Evolutionary conservation across 2,329 filamentous ascomycete species (phyloP), one percentile per base, ranked within the genome.

Genomic region (Colletotrichum phormii): DNA sequence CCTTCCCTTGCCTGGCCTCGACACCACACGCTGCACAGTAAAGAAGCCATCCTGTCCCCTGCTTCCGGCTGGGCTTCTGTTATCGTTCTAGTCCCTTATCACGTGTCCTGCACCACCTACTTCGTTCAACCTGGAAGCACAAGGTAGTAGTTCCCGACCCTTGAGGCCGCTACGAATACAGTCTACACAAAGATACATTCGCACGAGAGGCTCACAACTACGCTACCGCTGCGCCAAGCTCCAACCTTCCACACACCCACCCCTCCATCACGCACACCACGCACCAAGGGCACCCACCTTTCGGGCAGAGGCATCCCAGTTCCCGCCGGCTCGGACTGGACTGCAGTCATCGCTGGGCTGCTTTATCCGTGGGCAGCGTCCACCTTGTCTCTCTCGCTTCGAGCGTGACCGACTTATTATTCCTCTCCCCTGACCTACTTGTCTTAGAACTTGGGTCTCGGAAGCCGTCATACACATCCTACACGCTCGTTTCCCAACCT

Each of bases 171-270:
- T 67, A 33, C 26, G 26, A 29, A 29, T 29, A 29, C 37, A 42
- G 37, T 42, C 37, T 42, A 8, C 46, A 31, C 42, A 24, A 49
- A 60, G 35, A 70, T 69, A 70, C 60, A 61, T 55, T 29, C 9
- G 46, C 51, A 33, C 59, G 46, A 68, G 70, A 70, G 54, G 33
- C 70, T 70, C 66, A 46, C 49, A 61, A 37, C 55, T 65, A 60
- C 70, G 61, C 70, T 72, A 72, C 70, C 64, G 60, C 70, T 70
- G 70, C 70, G 70, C 70, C 70, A 72, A 72, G 70, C 46, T 58
- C 49, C 70, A 70, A 70, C 66, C 54, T 61, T 71, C 68, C 69
- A 69, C 69, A 59, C 58, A 42, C 64, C 24, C 59, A 59, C 65
- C 64, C 69, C 69, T 54, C 66, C 67, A 54, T 37, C 58, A 62